Base-by-base conservation (phyloP, 2,329 filamentous ascomycete species). In the Lecanicillium sp. region DNA sequence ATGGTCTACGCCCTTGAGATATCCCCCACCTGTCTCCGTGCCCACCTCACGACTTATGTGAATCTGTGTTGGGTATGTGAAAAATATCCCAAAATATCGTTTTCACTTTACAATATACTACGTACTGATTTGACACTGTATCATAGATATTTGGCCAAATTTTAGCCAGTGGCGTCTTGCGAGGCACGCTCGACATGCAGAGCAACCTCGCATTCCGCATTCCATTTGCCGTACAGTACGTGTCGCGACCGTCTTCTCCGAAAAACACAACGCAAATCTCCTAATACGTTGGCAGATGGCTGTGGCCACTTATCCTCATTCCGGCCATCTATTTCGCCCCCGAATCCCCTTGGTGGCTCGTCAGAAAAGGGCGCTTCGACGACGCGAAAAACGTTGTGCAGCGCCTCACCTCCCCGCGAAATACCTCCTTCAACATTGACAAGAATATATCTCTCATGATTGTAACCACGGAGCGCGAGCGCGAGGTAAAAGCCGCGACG, bases 1-100 rank as follows among this genome's bases (percentile, higher is more conserved):
- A 58, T 60, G 0, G 51, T 62, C 7, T 64, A 64, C 40, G 57
- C 59, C 5, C 50, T 56, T 17, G 61, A 65, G 41, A 53, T 65
- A 13, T 53, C 49, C 7, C 61, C 61, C 2, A 37, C 58, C 5
- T 50, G 49, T 25, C 22, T 25, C 11, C 22, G 22, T 11, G 22
- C 22, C 22, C 22, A 25, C 11, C 22, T 25, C 22, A 25, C 22
- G 22, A 25, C 22, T 25, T 25, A 25, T 25, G 22, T 25, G 11
- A 25, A 25, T 11, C 22, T 25, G 11, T 25, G 22, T 25, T 25
- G 22, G 22, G 22, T 25, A 25, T 7, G 22, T 25, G 22, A 6
- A 11, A 25, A 25, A n/a, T n/a, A n/a, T n/a, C n/a, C n/a, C n/a
- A n/a, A n/a, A n/a, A n/a, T n/a, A n/a, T n/a, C n/a, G n/a, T 8